These are phyloP conservation scores for Fusarium globosum DNA, from an alignment of 2,329 filamentous ascomycete species.

Conservation along the genomic window DNA sequence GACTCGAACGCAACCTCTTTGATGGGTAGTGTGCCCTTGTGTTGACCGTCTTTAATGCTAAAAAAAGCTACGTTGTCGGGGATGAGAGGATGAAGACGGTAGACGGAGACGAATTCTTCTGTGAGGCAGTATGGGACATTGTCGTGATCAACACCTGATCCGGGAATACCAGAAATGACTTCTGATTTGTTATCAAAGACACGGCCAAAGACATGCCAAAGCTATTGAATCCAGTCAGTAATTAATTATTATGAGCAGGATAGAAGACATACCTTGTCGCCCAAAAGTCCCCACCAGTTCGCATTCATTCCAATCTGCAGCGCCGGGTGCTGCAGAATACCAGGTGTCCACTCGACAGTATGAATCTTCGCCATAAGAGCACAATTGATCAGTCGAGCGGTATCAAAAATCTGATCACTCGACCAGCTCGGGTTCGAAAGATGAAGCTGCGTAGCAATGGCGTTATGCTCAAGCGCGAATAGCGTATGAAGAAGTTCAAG, in stretches of 20 bases:
- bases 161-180: constrained; percentile 24
- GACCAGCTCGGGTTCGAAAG: constrained; percentile 17
- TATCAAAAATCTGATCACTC: constrained; percentile 23
- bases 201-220: constrained; percentile 19
- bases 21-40: constrained; percentile 12
- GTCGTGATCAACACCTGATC: constrained; percentile 19
- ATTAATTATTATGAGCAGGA: accelerated
- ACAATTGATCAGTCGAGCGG: constrained; percentile 9
- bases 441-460: constrained; percentile 24
- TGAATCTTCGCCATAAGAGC: constrained; percentile 30
- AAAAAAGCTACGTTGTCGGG: constrained; percentile 26
- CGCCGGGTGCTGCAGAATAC: constrained; percentile 18
- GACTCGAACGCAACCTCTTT: constrained; percentile 15
- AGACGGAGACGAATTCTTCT: constrained; percentile 27
- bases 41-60: constrained; percentile 3
- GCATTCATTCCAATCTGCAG: constrained; percentile 29
- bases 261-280: constrained; percentile 5
- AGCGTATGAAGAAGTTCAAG: constrained; percentile 25
- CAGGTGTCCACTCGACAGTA: constrained; percentile 30
- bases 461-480: constrained; percentile 26
- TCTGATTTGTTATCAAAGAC: constrained; percentile 26
- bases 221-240: background rate
- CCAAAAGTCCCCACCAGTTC: constrained; percentile 26
- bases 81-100: constrained; percentile 20
- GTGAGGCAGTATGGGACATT: constrained; percentile 12